Conservation (phyloP, 148 eudicot species). For the Polygonum maritimum region DNA sequence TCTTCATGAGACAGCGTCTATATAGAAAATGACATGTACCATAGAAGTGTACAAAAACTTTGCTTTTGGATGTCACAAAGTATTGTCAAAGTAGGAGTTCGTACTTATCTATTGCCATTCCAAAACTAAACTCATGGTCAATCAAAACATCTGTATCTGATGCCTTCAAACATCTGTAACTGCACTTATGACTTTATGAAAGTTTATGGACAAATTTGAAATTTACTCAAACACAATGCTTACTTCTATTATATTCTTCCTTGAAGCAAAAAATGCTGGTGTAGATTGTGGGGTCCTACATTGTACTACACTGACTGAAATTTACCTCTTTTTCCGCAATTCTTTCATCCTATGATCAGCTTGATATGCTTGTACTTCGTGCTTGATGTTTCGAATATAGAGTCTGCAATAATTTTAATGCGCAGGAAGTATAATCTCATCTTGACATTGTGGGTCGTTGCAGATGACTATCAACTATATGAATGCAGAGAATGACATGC, state of each 20-base stretch:
- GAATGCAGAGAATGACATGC: slow-evolving; percentile 48
- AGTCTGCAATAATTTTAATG: background rate
- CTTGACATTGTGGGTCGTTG: slow-evolving; percentile 14
- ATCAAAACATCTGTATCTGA: background rate
- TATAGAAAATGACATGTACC: background rate
- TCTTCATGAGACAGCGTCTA: background rate
- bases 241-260: background rate
- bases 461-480: slow-evolving; percentile 89
- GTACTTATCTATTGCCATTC: background rate
- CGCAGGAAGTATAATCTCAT: background rate
- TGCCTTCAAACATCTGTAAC: background rate
- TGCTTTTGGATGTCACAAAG: background rate
- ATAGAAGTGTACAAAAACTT: background rate
- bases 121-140: background rate
- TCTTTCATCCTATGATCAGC: background rate
- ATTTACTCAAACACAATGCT: background rate
- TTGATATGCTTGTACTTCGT: background rate
- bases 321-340: background rate
- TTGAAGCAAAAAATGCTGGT: background rate
- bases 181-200: background rate
- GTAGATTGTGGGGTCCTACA: background rate
- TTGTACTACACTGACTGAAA: background rate
- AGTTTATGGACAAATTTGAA: background rate
- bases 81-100: background rate
- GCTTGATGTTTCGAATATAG: background rate